Percentiles rank a stretch among this genome's conserved stretches.
Evolutionary conservation across 2,329 filamentous ascomycete genomes (phyloP).

Genomic region (Cryphonectria japonica): DNA sequence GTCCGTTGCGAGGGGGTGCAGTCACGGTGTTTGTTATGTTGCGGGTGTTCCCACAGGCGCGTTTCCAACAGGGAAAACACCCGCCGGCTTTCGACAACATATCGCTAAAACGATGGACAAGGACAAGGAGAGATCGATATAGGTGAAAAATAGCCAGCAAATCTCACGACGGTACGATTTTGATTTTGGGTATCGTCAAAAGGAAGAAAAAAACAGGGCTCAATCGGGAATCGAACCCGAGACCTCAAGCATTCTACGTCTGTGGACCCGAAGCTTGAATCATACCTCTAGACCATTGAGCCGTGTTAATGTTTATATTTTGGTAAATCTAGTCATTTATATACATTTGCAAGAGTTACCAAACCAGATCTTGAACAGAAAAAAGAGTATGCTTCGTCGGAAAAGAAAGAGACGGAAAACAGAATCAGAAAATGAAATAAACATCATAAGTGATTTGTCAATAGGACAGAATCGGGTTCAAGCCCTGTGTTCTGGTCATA

Average conservation of each 20-base stretch:
- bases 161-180: too few relatives aligned
- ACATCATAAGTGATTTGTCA: neutral
- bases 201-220: neutral
- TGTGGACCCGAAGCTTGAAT: conserved; percentile 25
- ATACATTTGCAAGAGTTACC: too few relatives aligned
- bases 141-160: neutral
- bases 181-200: too few relatives aligned
- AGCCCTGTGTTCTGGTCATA: neutral
- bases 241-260: neutral
- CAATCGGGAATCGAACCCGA: conserved; percentile 1
- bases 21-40: neutral
- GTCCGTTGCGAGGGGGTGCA: too few relatives aligned
- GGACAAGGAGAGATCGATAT: too few relatives aligned
- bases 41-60: neutral
- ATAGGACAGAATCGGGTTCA: neutral
- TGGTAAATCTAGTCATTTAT: neutral
- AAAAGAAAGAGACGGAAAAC: too few relatives aligned
- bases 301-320: neutral
- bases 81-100: neutral
- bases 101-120: neutral
- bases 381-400: neutral
- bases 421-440: neutral
- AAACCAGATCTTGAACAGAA: too few relatives aligned
- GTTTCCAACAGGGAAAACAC: neutral
- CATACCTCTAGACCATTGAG: conserved; percentile 27